Conservation (phyloP, 768 basidiomycete genomes). For the Mycena venus region DNA sequence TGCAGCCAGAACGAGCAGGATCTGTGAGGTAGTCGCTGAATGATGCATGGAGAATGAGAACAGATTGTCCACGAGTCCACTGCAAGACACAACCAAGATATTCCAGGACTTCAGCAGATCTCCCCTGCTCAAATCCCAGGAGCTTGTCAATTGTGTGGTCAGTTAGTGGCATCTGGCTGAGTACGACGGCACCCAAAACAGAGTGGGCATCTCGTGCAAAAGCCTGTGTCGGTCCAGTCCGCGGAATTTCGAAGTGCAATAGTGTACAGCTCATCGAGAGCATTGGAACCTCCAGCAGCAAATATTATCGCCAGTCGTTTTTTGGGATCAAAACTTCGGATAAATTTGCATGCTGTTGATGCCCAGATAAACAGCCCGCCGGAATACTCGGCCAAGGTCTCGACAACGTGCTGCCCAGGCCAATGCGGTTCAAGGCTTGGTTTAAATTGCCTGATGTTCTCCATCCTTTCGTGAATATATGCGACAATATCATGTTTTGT, state of each 20-base stretch:
- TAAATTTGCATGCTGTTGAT: conserved; percentile 35
- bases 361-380: too few relatives aligned
- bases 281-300: background rate
- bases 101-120: background rate
- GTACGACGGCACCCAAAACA: background rate
- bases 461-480: background rate
- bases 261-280: background rate
- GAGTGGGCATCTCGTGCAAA: background rate
- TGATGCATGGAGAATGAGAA: background rate
- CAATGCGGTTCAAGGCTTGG: background rate
- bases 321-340: background rate
- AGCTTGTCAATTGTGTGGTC: background rate
- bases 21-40: background rate
- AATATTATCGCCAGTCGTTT: background rate
- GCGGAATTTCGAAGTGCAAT: background rate
- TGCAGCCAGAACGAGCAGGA: background rate
- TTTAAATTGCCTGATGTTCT: background rate
- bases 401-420: conserved; percentile 28
- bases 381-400: conserved; percentile 9
- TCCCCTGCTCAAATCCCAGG: background rate
- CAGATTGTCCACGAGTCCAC: background rate
- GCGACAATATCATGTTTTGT: conserved; percentile 15
- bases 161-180: background rate
- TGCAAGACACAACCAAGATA: background rate
- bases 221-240: background rate